These are phyloP conservation scores for Colletotrichum chlorophyti DNA, from an alignment of 2,329 filamentous ascomycete species.

Conservation along the genomic window DNA sequence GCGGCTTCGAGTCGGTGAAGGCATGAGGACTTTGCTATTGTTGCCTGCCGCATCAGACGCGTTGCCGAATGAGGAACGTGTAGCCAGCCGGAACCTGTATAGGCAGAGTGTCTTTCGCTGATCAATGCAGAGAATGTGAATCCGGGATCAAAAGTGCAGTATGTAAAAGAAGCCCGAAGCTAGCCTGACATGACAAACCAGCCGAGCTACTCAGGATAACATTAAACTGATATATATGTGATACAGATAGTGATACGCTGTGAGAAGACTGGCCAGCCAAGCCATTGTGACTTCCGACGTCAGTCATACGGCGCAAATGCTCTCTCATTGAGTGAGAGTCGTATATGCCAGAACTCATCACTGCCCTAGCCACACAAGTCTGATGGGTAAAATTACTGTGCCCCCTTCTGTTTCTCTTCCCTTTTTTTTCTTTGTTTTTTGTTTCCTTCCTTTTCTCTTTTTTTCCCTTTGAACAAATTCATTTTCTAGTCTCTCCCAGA, in stretches of 20 bases:
- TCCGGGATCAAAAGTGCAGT: no score
- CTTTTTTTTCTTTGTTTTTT: neutral
- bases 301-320: conserved; percentile 3
- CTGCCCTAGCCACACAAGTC: conserved; percentile 11
- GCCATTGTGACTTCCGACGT: neutral
- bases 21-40: no score
- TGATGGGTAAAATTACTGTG: neutral
- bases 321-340: conserved; percentile 4
- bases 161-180: no score
- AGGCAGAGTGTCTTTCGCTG: no score
- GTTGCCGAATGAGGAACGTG: no score
- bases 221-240: conserved; percentile 23
- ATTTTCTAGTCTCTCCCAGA: conserved; percentile 5
- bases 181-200: no score
- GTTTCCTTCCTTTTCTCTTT: no score
- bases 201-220: conserved; percentile 1
- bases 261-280: neutral
- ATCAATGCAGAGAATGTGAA: no score
- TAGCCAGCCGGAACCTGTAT: no score
- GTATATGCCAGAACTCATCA: conserved; percentile 10
- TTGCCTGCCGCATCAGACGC: no score
- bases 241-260: neutral
- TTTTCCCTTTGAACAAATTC: no score
- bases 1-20: no score
- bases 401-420: neutral